Evolutionary conservation across 1,284 basidiomycete genomes (phyloP).

Genomic region (Cerrena zonata): DNA sequence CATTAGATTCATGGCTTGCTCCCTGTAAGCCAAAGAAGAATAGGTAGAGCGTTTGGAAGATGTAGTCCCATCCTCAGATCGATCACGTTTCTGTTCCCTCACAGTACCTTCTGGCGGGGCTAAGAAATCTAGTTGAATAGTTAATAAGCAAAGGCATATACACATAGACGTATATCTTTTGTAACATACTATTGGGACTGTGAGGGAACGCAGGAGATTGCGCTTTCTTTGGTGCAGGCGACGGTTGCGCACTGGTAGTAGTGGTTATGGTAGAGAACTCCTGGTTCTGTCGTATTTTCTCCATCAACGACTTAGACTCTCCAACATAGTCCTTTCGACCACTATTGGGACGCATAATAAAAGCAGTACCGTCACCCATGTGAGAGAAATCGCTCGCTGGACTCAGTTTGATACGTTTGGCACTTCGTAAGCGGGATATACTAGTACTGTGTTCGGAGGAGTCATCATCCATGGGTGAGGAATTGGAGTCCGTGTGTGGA

Average conservation of each 20-base stretch:
- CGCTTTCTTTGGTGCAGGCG: constrained; percentile 15
- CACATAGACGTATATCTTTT: background rate
- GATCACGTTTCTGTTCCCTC: background rate
- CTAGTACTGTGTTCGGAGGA: constrained; percentile 55
- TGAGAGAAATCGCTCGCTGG: constrained; percentile 48
- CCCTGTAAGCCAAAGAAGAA: constrained; percentile 62
- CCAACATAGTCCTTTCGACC: constrained; percentile 59
- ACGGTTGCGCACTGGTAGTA: constrained; percentile 29
- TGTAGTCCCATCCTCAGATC: constrained; percentile 18
- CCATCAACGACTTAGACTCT: constrained; percentile 67
- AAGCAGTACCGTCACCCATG: constrained; percentile 39
- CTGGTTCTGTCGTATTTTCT: constrained; percentile 66
- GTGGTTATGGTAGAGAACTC: constrained; percentile 71
- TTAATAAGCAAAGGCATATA: background rate
- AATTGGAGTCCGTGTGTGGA: constrained; percentile 23
- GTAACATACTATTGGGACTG: background rate
- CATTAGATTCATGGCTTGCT: constrained; percentile 75
- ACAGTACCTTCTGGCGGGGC: constrained; percentile 8
- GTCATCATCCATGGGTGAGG: constrained; percentile 26
- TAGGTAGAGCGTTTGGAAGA: constrained; percentile 32
- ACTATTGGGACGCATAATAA: constrained; percentile 39
- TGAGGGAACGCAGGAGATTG: background rate
- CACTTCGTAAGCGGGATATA: constrained; percentile 54
- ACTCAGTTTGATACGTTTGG: constrained; percentile 73
- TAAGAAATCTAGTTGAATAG: background rate